A percentile compares a stretch with the other conserved stretches of the same genome.
Evolutionary conservation across 2,329 filamentous ascomycete genomes (phyloP).

Genomic region (Colletotrichum australisinense): DNA sequence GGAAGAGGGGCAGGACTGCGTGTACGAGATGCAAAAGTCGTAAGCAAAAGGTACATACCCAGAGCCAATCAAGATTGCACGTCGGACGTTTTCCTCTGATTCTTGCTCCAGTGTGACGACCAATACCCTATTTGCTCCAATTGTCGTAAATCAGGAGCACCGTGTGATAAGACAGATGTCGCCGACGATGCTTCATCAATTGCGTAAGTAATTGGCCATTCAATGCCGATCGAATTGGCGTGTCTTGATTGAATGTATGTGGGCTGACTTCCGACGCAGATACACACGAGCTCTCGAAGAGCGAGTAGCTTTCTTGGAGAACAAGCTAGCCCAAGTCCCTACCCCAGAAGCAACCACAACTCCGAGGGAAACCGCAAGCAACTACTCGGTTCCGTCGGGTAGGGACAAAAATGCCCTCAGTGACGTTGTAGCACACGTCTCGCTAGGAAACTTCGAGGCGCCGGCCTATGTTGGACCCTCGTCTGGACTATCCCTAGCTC

Average conservation of each 20-base stretch:
- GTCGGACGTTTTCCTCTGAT: neutral
- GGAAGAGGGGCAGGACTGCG: slow-evolving; percentile 56
- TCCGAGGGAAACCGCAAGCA: neutral
- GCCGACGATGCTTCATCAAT: slow-evolving; percentile 40
- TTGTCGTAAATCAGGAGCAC: slow-evolving; percentile 52
- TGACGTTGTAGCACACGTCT: slow-evolving; percentile 62
- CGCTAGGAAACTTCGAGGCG: slow-evolving; percentile 55
- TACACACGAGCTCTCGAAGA: slow-evolving; percentile 55
- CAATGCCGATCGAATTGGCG: too few relatives aligned
- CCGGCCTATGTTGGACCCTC: slow-evolving; percentile 57
- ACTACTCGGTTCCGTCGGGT: neutral
- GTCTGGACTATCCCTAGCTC: slow-evolving; percentile 59
- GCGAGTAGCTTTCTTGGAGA: slow-evolving; percentile 54
- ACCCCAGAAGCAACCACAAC: neutral
- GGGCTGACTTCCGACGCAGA: slow-evolving; percentile 38
- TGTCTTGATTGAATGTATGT: too few relatives aligned
- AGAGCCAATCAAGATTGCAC: neutral
- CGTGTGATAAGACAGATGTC: slow-evolving; percentile 55
- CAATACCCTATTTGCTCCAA: slow-evolving; percentile 57
- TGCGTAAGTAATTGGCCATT: slow-evolving; percentile 13
- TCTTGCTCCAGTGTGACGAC: slow-evolving; percentile 52
- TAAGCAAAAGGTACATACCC: slow-evolving; percentile 52
- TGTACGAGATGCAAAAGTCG: slow-evolving; percentile 57
- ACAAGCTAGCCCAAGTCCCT: slow-evolving; percentile 37
- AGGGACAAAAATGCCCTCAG: slow-evolving; percentile 41